Base-by-base conservation (phyloP, 495 filamentous ascomycete species). In the Amniculicola lignicola region DNA sequence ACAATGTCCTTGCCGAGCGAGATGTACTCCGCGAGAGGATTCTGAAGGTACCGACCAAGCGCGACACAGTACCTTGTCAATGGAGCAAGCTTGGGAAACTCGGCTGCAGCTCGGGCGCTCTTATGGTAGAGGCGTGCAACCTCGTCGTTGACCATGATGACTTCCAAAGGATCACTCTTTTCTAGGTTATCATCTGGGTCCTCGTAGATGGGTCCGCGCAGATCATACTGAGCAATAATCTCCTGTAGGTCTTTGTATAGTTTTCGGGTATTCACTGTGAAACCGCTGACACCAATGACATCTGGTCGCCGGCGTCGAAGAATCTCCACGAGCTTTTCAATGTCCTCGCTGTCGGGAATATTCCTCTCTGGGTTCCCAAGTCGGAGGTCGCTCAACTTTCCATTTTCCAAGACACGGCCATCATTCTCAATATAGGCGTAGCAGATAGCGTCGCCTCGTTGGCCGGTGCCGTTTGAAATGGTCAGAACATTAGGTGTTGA, bases 391-490 rank as follows among this genome's bases (percentile, higher is more conserved):
- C 70, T 68, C 57, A 95, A 92, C 68, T 90, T 92, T 54, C 91
- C 89, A 49, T 88, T 85, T 63, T 96, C 93, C 10, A 89, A 73
- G 27, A 94, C 84, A 23, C 89, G 82, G 27, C 92, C 93, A 65
- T 95, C 88, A 63, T 96, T 93, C 62, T 96, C 90, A 11, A 95
- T 81, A 73, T 86, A 98, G 10, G 88, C 85, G 88, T 90, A 97
- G 73, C 79, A 87, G 33, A 95, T 81, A 23, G 89, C 85, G 51
- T 96, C 91, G 43, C 81, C 84, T 11, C 82, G 76, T 51, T 85
- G 78, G 12, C 88, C 89, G 65, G 80, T 79, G 46, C 93, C 93
- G 57, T 88, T 91, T 1, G 90, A 89, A 15, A 98, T 67, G 1
- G 89, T 79, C 24, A 98, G 81, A 25, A 95, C 89, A 22, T 92